These are phyloP conservation scores for Phoma herbarum DNA, from an alignment of 2,329 filamentous ascomycete genomes.

Conservation along the genomic window DNA sequence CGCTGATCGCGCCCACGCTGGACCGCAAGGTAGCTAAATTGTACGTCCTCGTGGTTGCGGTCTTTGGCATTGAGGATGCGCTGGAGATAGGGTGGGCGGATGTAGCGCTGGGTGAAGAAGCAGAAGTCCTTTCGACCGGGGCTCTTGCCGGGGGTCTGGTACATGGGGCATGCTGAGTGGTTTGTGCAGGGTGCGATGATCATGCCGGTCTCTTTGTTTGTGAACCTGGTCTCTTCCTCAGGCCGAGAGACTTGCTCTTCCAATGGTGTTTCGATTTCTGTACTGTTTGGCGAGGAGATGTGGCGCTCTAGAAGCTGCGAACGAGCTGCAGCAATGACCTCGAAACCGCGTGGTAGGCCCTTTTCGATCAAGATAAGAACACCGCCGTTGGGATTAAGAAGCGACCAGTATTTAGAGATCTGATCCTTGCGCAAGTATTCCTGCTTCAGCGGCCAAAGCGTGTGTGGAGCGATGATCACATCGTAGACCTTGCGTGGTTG, in stretches of 20 bases:
- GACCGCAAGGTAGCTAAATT: slow-evolving; percentile 89
- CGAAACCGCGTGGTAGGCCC: slow-evolving; percentile 89
- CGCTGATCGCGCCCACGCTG: slow-evolving; percentile 76
- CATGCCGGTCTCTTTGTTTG: slow-evolving; percentile 66
- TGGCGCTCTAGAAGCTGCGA: slow-evolving; percentile 79
- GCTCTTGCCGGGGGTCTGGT: slow-evolving; percentile 72
- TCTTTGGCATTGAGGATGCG: slow-evolving; percentile 72
- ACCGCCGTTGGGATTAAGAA: slow-evolving; percentile 84
- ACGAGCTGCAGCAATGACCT: slow-evolving; percentile 86
- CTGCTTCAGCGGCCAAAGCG: slow-evolving; percentile 78
- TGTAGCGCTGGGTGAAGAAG: slow-evolving; percentile 88
- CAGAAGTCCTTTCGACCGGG: slow-evolving; percentile 87
- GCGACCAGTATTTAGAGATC: slow-evolving; percentile 87
- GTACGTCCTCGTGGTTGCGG: slow-evolving; percentile 87
- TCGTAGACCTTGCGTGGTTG: slow-evolving; percentile 79
- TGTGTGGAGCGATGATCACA: slow-evolving; percentile 87
- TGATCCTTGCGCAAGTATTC: slow-evolving; percentile 79
- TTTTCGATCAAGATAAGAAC: slow-evolving; percentile 90
- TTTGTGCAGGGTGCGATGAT: slow-evolving; percentile 80
- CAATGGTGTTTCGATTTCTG: slow-evolving; percentile 49
- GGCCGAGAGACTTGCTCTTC: slow-evolving; percentile 55
- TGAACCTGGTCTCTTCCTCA: slow-evolving; percentile 44
- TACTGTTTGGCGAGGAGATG: slow-evolving; percentile 69
- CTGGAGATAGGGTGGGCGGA: slow-evolving; percentile 83
- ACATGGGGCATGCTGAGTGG: slow-evolving; percentile 89